Base-by-base conservation (phyloP, 2,329 filamentous ascomycete genomes). In the Fusarium mundagurra region DNA sequence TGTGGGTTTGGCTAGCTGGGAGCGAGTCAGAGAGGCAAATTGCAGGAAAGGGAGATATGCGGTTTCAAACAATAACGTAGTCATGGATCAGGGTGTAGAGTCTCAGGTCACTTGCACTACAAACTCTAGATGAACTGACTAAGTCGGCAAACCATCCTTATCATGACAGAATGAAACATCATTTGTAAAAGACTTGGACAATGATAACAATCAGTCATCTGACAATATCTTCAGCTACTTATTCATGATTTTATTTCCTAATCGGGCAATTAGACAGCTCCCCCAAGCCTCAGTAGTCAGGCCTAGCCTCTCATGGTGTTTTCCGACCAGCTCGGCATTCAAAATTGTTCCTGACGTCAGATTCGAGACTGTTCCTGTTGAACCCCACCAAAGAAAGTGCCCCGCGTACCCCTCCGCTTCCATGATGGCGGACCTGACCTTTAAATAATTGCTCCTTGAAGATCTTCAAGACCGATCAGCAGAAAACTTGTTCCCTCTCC, bases 331-430 rank as follows among this genome's bases (percentile, higher is more conserved):
- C 55, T 68, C 72, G 59, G 66, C 39, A 58, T 58, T 47, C 44
- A 31, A 50, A 53, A 45, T 54, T 60, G 69, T 61, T 60, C 64
- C 76, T 79, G 77, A 79, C 77, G 77, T 79, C 77, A 79, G 69
- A 71, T 64, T 60, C 69, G 13, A 50, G 43, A 36, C 33, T 34
- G 16, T 59, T 29, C 72, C 75, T 73, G 64, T 62, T 31, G 50
- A 72, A 27, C 64, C 68, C 77, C 76, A 77, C 74, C 64, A 62
- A 64, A 72, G 71, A 67, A 57, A 39, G 59, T 72, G 76, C 77
- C 78, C 78, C 77, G 70, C 78, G 74, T 78, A 72, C 76, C 77
- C 77, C 77, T 77, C 77, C 71, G 75, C 77, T 78, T 76, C 77
- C 73, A 79, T 71, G 73, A 60, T 62, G 54, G 39, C 47, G 41